Evolutionary conservation across 495 filamentous ascomycete genomes (phyloP), one percentile per base, ranked within the genome.

Genomic region (Xylaria nigripes): DNA sequence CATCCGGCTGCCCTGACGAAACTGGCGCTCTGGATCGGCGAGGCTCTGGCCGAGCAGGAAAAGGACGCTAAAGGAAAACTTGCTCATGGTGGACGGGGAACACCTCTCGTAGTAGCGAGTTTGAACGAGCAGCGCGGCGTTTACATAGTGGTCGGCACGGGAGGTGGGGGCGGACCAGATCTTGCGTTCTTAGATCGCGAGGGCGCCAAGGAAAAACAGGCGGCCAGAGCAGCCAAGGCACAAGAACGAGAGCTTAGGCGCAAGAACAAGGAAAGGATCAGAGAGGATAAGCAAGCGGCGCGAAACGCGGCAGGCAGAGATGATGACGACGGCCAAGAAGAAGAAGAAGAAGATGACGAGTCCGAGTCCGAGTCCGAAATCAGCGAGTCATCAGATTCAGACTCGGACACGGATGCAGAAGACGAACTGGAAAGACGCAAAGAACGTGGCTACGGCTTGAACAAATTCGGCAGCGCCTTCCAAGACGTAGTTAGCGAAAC

Each of bases 401-500:
- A 85, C 18, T 81, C 81, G 0, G 79, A 80, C 12, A 76, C 76
- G 0, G 79, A 77, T 4, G 77, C 76, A 1, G 76, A 78, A 27
- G 83, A 87, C 7, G 85, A 85, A 18, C 76, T 81, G 38, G 80
- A 81, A 38, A 69, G 67, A 13, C 61, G 56, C 7, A 70, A 72
- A 29, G 77, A 81, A 38, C 79, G 79, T 48, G 83, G 86, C 21
- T 83, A 85, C 41, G 83, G 89, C 8, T 71, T 84, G 48, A 97
- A 97, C 68, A 81, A 83, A 44, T 98, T 98, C 60, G 94, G 92
- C 12, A 88, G 85, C 64, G 93, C 94, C 9, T 98, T 97, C 70
- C 90, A 96, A 65, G 91, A 95, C 63, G 94, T 97, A 7, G 87
- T 95, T 19, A 81, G 83, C 50, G 90, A 95, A 73, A 98, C 92